phyloP scores from a whole-genome alignment of 306 rosid species.

The Vigna radiata region DNA sequence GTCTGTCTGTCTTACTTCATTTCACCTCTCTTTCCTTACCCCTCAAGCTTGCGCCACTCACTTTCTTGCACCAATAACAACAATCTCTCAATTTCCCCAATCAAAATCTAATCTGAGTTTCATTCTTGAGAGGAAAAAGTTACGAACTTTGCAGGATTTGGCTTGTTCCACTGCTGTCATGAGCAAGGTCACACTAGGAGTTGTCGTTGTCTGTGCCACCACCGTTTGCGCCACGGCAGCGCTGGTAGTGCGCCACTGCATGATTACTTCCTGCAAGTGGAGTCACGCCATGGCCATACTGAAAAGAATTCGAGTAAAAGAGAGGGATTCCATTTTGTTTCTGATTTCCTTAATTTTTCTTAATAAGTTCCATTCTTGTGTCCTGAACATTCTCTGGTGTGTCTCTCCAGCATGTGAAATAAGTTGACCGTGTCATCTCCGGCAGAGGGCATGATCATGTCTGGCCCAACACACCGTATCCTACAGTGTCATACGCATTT shows the following conservation, averaged over 20 bases:
- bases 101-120: constrained; percentile 32
- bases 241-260: constrained; percentile 76
- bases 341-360: no score
- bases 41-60: constrained; percentile 31
- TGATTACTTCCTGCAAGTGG: constrained; percentile 76
- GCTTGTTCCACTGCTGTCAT: constrained; percentile 33
- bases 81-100: constrained; percentile 33
- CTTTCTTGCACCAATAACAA: constrained; percentile 35
- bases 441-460: no score
- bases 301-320: constrained; percentile 77
- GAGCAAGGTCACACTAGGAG: constrained; percentile 87
- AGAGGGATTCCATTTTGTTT: constrained; percentile 61
- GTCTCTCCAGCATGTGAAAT: no score
- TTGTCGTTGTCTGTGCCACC: constrained; percentile 77
- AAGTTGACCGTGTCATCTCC: no score
- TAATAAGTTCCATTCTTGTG: no score
- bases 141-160: constrained; percentile 40
- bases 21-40: constrained; percentile 30
- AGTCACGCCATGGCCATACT: constrained; percentile 61
- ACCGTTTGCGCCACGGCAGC: constrained; percentile 88
- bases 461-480: no score
- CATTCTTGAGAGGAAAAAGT: constrained; percentile 26
- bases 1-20: not conserved
- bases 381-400: no score
- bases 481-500: no score